Percentiles rank a stretch among this genome's conserved stretches.
Evolutionary conservation across 2,329 filamentous ascomycete species (phyloP).

Genomic region (Pseudogymnoascus sp.): DNA sequence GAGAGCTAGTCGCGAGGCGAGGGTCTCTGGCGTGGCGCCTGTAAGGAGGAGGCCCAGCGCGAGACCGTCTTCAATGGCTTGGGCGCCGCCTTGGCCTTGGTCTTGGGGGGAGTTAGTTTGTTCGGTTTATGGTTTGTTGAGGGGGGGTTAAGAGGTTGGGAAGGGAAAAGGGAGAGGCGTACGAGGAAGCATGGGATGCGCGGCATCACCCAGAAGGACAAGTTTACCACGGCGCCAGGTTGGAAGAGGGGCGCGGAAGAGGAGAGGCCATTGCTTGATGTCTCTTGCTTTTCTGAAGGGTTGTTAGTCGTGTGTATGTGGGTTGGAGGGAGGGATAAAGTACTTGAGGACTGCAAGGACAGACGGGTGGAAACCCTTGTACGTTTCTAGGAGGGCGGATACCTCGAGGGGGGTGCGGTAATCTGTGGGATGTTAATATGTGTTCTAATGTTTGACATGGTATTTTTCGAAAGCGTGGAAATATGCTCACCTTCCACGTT

Average conservation of each 20-base stretch:
- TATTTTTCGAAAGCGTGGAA: no score
- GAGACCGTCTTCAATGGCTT: constrained; percentile 29
- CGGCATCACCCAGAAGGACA: constrained; percentile 19
- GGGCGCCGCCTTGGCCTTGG: constrained; percentile 27
- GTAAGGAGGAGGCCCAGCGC: constrained; percentile 25
- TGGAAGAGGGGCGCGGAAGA: constrained; percentile 24
- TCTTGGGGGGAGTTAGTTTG: constrained; percentile 14
- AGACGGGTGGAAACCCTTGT: constrained; percentile 13
- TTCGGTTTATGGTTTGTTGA: not conserved
- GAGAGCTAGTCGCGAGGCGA: constrained; percentile 20
- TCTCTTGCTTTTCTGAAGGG: constrained; percentile 22
- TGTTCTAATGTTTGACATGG: constrained; percentile 1
- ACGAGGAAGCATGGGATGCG: constrained; percentile 24
- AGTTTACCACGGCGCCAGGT: constrained; percentile 22
- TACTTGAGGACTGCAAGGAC: constrained; percentile 16
- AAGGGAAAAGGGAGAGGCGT: not conserved
- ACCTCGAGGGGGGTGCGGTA: constrained; percentile 15
- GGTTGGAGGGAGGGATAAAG: not conserved
- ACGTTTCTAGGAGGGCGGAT: constrained; percentile 14
- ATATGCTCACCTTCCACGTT: constrained; percentile 10
- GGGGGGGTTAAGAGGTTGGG: not conserved
- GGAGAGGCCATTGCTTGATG: constrained; percentile 25
- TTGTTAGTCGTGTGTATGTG: not conserved
- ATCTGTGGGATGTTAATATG: constrained; percentile 13
- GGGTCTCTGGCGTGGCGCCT: constrained; percentile 15